These are phyloP conservation scores for Opeltia flavorubescens DNA, from an alignment of 495 filamentous ascomycete species.

Conservation along the genomic window DNA sequence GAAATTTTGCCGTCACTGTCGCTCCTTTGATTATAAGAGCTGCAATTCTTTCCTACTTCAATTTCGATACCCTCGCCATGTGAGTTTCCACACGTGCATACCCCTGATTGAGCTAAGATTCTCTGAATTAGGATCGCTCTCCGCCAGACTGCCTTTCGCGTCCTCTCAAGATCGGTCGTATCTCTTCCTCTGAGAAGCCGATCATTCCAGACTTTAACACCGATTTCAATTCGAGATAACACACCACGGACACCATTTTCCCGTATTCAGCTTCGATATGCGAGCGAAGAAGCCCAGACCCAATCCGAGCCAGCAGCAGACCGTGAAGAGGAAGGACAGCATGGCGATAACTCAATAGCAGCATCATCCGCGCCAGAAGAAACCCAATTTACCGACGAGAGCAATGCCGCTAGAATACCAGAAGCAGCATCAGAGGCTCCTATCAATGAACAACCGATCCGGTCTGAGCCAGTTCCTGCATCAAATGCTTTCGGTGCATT, in stretches of 20 bases:
- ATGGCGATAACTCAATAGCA: constrained; percentile 9
- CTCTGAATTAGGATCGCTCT: constrained; percentile 24
- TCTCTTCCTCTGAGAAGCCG: constrained; percentile 29
- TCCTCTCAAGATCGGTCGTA: constrained; percentile 35
- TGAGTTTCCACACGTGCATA: neutral
- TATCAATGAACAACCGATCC: neutral
- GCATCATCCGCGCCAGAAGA: constrained; percentile 1
- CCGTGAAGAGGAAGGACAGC: constrained; percentile 13
- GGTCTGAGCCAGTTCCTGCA: constrained; percentile 1
- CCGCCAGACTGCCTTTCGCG: constrained; percentile 25
- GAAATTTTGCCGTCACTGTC: neutral
- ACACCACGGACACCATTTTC: constrained; percentile 15
- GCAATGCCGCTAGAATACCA: neutral
- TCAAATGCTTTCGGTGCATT: constrained; percentile 2
- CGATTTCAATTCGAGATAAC: constrained; percentile 11
- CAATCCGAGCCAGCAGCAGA: constrained; percentile 15
- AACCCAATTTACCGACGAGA: neutral
- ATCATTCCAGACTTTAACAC: constrained; percentile 23
- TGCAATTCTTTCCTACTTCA: neutral
- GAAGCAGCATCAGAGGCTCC: neutral
- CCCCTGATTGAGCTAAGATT: constrained; percentile 2
- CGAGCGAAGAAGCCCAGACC: constrained; percentile 24
- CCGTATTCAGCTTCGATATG: constrained; percentile 28
- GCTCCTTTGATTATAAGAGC: no score
- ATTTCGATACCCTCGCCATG: neutral